phyloP scores from a whole-genome alignment of 2,329 filamentous ascomycete genomes.

The Ilyonectria mors-panacis region DNA sequence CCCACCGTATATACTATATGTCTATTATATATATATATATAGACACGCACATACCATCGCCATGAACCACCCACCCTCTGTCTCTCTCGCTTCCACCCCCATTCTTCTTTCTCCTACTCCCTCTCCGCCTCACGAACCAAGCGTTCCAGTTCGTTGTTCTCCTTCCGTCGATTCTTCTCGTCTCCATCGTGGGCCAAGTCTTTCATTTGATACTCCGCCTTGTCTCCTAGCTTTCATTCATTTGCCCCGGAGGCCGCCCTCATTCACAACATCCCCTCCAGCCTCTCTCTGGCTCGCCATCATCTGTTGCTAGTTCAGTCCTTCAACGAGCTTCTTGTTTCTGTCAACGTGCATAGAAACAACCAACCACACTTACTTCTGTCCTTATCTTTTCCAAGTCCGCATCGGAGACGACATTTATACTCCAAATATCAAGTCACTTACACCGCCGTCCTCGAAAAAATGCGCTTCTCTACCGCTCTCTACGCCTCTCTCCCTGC shows the following conservation, averaged over 20 bases:
- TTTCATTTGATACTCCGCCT: constrained; percentile 16
- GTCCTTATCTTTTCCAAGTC: neutral
- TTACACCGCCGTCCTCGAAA: constrained; percentile 28
- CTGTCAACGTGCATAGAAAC: neutral
- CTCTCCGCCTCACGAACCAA: neutral
- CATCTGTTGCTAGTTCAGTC: neutral
- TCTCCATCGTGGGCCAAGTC: constrained; percentile 11
- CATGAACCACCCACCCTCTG: neutral
- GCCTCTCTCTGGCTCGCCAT: neutral
- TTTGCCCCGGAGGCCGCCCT: constrained; percentile 25
- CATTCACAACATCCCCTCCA: constrained; percentile 5
- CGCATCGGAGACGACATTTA: constrained; percentile 1
- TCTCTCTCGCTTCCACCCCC: constrained; percentile 3
- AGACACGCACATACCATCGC: constrained; percentile 5
- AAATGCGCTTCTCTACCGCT: constrained; percentile 47
- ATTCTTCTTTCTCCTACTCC: neutral
- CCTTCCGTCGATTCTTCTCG: neutral
- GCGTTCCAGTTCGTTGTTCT: constrained; percentile 2
- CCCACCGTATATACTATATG: constrained; percentile 6
- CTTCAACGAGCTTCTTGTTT: neutral
- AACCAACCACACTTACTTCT: neutral
- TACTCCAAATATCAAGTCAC: neutral
- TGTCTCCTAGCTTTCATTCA: neutral
- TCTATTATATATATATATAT: constrained; percentile 19
- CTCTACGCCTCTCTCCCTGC: constrained; percentile 42